These are phyloP conservation scores for Xylaria longipes DNA, from an alignment of 495 filamentous ascomycete genomes.

Conservation along the genomic window DNA sequence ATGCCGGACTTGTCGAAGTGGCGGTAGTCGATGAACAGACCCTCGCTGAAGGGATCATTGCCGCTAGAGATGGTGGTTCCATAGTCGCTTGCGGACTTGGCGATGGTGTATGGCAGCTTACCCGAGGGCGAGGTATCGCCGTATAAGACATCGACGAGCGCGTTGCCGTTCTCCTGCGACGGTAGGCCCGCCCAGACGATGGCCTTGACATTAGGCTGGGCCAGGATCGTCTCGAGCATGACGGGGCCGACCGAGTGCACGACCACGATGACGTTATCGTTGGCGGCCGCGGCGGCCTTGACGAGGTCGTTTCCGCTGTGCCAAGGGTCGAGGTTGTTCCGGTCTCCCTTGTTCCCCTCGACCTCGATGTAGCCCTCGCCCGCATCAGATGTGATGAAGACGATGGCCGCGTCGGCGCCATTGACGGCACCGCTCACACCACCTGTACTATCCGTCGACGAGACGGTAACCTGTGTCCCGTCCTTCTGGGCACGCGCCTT, in stretches of 20 bases:
- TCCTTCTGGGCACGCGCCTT: constrained; percentile 52
- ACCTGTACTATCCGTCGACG: constrained; percentile 57
- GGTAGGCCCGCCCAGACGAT: constrained; percentile 90
- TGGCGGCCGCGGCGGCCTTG: constrained; percentile 63
- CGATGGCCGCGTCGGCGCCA: constrained; percentile 64
- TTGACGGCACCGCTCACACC: constrained; percentile 56
- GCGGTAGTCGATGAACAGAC: constrained; percentile 84
- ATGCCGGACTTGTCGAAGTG: constrained; percentile 75
- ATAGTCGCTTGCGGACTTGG: constrained; percentile 79
- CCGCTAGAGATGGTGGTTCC: constrained; percentile 65
- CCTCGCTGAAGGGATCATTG: constrained; percentile 73
- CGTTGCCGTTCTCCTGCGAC: constrained; percentile 89
- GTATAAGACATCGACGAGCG: constrained; percentile 83
- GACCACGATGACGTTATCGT: constrained; percentile 80
- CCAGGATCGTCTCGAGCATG: constrained; percentile 81
- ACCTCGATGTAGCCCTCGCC: constrained; percentile 73
- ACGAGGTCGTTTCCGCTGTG: constrained; percentile 79
- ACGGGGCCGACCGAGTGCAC: constrained; percentile 93
- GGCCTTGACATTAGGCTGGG: constrained; percentile 76
- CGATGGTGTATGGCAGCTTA: constrained; percentile 90
- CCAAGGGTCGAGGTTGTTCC: constrained; percentile 72
- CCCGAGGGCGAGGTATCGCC: constrained; percentile 84
- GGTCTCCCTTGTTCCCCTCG: constrained; percentile 64
- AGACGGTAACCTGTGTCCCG: constrained; percentile 56
- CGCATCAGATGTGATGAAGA: constrained; percentile 70